phyloP scores from a whole-genome alignment of 2,329 filamentous ascomycete genomes.

The Endocalyx cinctus region DNA sequence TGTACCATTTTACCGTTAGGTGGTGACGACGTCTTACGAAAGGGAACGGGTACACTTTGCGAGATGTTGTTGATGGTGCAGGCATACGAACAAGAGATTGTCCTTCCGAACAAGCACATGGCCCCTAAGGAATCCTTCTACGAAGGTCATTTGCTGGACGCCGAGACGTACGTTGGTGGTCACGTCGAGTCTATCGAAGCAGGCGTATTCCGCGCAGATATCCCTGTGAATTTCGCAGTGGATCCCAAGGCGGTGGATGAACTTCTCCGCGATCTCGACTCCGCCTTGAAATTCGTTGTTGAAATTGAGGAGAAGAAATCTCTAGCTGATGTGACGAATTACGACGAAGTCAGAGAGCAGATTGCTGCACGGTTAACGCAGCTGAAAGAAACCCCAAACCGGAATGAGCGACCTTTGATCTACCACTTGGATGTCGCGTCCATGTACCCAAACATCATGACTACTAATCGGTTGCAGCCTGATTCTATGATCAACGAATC shows the following conservation, averaged over 20 bases:
- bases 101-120: conserved; percentile 93
- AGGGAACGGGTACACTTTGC: conserved; percentile 96
- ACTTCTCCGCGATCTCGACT: conserved; percentile 78
- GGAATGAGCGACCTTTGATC: conserved; percentile 81
- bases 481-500: conserved; percentile 99
- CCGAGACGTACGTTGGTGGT: conserved; percentile 95
- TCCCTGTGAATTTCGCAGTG: conserved; percentile 90
- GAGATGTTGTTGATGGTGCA: conserved; percentile 99
- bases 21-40: conserved; percentile 86
- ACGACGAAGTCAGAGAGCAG: conserved; percentile 77
- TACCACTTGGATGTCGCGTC: conserved; percentile 98
- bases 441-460: conserved; percentile 99
- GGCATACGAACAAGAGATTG: conserved; percentile 86
- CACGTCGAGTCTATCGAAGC: conserved; percentile 99
- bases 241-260: conserved; percentile 87
- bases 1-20: conserved; percentile 94
- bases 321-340: conserved; percentile 74
- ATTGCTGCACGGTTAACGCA: conserved; percentile 67
- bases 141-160: conserved; percentile 93
- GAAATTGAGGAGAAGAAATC: conserved; percentile 80
- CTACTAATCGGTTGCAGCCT: conserved; percentile 92
- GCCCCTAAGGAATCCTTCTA: conserved; percentile 90
- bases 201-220: conserved; percentile 92
- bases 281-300: conserved; percentile 83
- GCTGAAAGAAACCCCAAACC: conserved; percentile 77